Evolutionary conservation across 768 basidiomycete genomes (phyloP).

Genomic region (Leucocoprinus birnbaumii): DNA sequence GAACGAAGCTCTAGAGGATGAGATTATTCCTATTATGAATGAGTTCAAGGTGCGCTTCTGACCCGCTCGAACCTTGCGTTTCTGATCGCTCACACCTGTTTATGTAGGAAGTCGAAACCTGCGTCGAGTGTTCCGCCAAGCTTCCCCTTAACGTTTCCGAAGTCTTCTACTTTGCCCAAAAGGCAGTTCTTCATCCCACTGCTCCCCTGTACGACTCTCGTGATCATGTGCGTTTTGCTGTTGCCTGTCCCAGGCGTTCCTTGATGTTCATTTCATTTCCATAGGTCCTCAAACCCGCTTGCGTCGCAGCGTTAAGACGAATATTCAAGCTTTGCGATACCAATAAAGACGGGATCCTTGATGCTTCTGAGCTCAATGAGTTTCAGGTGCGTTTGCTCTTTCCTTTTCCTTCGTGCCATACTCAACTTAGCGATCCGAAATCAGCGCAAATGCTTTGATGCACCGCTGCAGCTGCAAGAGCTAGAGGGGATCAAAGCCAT

Average conservation of each 20-base stretch:
- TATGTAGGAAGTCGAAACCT: constrained; percentile 92
- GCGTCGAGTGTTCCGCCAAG: constrained; percentile 95
- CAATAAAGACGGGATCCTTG: constrained; percentile 91
- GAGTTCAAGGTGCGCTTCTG: constrained; percentile 83
- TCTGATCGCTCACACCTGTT: constrained; percentile 9
- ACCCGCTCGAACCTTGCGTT: background rate
- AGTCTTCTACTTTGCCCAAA: constrained; percentile 98
- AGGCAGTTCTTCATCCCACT: constrained; percentile 94
- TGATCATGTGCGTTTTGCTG: constrained; percentile 67
- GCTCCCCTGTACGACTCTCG: constrained; percentile 96
- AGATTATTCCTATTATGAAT: constrained; percentile 95
- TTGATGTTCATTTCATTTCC: constrained; percentile 12
- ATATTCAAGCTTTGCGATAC: constrained; percentile 97
- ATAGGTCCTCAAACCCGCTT: constrained; percentile 90
- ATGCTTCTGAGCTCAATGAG: constrained; percentile 89
- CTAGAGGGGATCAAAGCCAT: constrained; percentile 95
- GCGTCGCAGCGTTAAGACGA: constrained; percentile 79
- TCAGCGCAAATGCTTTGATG: constrained; percentile 93
- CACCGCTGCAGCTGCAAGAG: constrained; percentile 88
- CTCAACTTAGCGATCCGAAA: constrained; percentile 9
- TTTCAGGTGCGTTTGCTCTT: constrained; percentile 71
- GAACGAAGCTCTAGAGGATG: constrained; percentile 90
- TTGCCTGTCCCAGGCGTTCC: constrained; percentile 5
- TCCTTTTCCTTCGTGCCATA: background rate
- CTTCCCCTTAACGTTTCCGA: constrained; percentile 90